A percentile compares a stretch with the other conserved stretches of the same genome.
Evolutionary conservation across 257 asterid genomes (phyloP).

Genomic region (Craterostigma plantagineum): DNA sequence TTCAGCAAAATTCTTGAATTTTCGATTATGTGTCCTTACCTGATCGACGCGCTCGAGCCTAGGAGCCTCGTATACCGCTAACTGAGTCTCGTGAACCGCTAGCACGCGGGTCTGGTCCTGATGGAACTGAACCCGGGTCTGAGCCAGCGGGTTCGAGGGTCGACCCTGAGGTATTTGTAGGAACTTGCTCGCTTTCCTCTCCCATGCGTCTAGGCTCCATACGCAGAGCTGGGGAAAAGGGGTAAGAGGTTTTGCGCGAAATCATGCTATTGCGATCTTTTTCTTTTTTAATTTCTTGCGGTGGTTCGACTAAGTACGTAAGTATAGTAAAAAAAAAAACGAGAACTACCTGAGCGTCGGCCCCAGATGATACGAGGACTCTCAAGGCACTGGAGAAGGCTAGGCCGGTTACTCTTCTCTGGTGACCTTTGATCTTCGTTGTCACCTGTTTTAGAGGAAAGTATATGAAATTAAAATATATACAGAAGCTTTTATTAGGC

Average conservation of each 20-base stretch:
- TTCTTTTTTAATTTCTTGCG: not conserved
- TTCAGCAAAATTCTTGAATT: too few species aligned
- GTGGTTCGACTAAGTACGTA: not conserved
- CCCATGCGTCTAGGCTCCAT: constrained; percentile 54
- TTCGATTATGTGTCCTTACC: constrained; percentile 15
- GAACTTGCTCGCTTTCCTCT: constrained; percentile 24
- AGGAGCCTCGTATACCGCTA: constrained; percentile 38
- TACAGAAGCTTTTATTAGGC: too few species aligned
- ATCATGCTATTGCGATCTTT: not conserved
- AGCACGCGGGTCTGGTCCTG: constrained; percentile 45
- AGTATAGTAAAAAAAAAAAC: not conserved
- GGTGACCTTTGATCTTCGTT: constrained; percentile 42
- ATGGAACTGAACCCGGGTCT: constrained; percentile 46
- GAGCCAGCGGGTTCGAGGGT: constrained; percentile 21
- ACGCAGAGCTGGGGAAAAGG: constrained; percentile 31
- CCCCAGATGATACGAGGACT: constrained; percentile 49
- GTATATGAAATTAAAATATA: too few species aligned
- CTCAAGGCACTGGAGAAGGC: constrained; percentile 44
- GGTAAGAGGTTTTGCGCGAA: constrained; percentile 2
- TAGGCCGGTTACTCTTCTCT: constrained; percentile 53
- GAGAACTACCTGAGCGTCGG: constrained; percentile 47
- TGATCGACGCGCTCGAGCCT: constrained; percentile 39
- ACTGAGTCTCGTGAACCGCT: constrained; percentile 39
- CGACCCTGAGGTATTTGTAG: constrained; percentile 28
- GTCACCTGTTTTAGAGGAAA: constrained; percentile 18